Evolutionary conservation across 2,329 filamentous ascomycete species (phyloP).

Genomic region (Aureobasidium sp.): DNA sequence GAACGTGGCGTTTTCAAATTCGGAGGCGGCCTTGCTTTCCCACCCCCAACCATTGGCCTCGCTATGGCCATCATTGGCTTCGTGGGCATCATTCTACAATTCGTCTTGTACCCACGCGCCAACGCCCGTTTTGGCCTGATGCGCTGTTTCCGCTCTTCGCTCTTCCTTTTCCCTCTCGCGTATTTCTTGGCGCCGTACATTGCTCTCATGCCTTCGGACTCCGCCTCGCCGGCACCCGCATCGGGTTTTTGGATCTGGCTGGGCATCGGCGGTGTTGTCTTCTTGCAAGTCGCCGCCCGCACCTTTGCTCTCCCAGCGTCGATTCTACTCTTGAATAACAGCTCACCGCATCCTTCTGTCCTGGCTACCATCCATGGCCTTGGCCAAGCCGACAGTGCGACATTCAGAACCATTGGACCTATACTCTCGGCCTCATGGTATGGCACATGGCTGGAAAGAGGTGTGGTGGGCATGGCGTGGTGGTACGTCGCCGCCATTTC

Average conservation of each 20-base stretch:
- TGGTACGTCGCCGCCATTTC: slow-evolving; percentile 51
- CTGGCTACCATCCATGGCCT: slow-evolving; percentile 54
- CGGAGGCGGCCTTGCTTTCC: slow-evolving; percentile 67
- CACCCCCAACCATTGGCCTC: slow-evolving; percentile 63
- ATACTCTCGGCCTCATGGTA: slow-evolving; percentile 49
- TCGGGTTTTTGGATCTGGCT: slow-evolving; percentile 56
- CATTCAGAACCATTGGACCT: slow-evolving; percentile 50
- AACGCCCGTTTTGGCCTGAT: slow-evolving; percentile 62
- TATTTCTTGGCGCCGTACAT: slow-evolving; percentile 67
- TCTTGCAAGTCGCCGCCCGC: slow-evolving; percentile 63
- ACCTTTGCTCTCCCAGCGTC: slow-evolving; percentile 58
- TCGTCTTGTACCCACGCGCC: slow-evolving; percentile 62
- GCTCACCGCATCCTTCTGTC: slow-evolving; percentile 48
- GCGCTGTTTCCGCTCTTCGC: slow-evolving; percentile 58
- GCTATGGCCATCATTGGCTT: slow-evolving; percentile 70
- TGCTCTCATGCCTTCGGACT: slow-evolving; percentile 55
- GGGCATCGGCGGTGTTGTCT: slow-evolving; percentile 56
- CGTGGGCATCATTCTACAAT: slow-evolving; percentile 67
- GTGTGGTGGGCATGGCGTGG: slow-evolving; percentile 51
- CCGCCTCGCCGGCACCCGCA: slow-evolving; percentile 42
- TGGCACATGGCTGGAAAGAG: slow-evolving; percentile 46
- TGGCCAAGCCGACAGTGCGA: slow-evolving; percentile 49
- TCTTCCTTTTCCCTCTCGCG: slow-evolving; percentile 63
- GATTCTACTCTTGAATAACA: slow-evolving; percentile 55
- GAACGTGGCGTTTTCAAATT: slow-evolving; percentile 49